Conservation (phyloP, 2,329 filamentous ascomycete genomes). For the Xylariaceae sp. region DNA sequence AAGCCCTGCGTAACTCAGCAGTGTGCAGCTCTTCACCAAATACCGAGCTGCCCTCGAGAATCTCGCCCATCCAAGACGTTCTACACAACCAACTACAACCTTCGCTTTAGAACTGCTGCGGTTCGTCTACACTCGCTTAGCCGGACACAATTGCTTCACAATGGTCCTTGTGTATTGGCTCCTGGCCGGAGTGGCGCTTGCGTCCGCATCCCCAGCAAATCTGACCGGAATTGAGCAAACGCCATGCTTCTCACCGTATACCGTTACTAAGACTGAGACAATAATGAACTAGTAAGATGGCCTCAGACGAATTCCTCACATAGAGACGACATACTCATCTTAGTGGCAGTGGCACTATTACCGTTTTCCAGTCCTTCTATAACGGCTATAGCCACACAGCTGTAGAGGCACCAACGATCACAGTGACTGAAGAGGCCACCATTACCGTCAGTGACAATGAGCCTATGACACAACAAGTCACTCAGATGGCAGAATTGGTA, state of each 20-base stretch:
- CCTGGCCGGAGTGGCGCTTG: slow-evolving; percentile 24
- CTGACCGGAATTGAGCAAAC: slow-evolving; percentile 20
- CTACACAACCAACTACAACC: neutral
- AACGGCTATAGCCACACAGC: slow-evolving; percentile 14
- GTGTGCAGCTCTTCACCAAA: neutral
- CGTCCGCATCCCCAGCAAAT: slow-evolving; percentile 21
- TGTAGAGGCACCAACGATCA: slow-evolving; percentile 7
- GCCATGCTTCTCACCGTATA: slow-evolving; percentile 17
- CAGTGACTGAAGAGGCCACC: slow-evolving; percentile 19
- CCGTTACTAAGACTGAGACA: slow-evolving; percentile 24
- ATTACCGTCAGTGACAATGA: slow-evolving; percentile 16
- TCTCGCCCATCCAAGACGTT: slow-evolving; percentile 2
- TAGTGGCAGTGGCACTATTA: slow-evolving; percentile 20
- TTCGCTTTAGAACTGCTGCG: slow-evolving; percentile 1
- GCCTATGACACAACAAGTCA: slow-evolving; percentile 11
- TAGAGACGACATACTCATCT: slow-evolving; percentile 6
- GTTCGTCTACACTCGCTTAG: neutral
- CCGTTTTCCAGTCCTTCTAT: slow-evolving; percentile 19
- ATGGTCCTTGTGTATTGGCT: slow-evolving; percentile 27
- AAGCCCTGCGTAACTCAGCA: neutral
- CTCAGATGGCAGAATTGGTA: slow-evolving; percentile 10
- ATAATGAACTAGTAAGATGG: slow-evolving; percentile 21
- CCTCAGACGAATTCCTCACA: slow-evolving; percentile 12
- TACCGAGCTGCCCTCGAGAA: slow-evolving; percentile 1
- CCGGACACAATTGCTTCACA: slow-evolving; percentile 10